Evolutionary conservation across 192 early-diverging fungal genomes (phyloP), one percentile per base, ranked within the genome.

Genomic region (Coemansia sp.): DNA sequence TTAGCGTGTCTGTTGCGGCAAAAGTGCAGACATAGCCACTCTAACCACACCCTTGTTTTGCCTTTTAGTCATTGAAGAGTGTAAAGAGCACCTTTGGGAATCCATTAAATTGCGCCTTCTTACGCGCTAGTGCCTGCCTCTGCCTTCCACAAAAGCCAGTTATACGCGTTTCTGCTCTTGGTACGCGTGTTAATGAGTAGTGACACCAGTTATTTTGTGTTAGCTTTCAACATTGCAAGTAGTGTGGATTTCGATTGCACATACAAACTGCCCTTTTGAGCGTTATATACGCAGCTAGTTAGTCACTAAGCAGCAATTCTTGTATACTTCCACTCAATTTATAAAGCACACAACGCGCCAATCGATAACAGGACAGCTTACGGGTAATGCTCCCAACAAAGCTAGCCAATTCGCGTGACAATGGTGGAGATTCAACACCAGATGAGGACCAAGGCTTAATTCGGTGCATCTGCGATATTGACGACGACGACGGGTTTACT

Each of bases 401-500:
- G 27, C 24, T 57, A 9, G 64, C 45, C 29, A 41, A 52, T 53
- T n/a, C 27, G 22, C 59, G 54, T 27, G 76, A 79, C 63, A 62
- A 32, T 11, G 60, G 67, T 10, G 73, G 64, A 22, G 76, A 79
- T 57, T 79, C 70, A 21, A 73, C 76, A 10, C 78, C 74, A 67
- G 77, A 76, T 71, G 72, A 82, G 47, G 97, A 97, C 74, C 84
- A 88, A 21, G 94, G 91, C 1, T 82, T 90, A 45, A 99, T 99
- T 82, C 90, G 95, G 19, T 99, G 97, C 77, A 94, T 99, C 58
- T 99, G 97, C 75, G 82, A 82, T 21, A 87, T 83, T 60, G 84
- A 83, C 48, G 90, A 96, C 60, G 97, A 99, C 83, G 97, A 99
- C 83, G 97, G 97, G 12, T 95, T 89, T 49, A 98, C 97, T 6